Conservation (phyloP, 2,329 filamentous ascomycete species). For the Dactylellina sp. region DNA sequence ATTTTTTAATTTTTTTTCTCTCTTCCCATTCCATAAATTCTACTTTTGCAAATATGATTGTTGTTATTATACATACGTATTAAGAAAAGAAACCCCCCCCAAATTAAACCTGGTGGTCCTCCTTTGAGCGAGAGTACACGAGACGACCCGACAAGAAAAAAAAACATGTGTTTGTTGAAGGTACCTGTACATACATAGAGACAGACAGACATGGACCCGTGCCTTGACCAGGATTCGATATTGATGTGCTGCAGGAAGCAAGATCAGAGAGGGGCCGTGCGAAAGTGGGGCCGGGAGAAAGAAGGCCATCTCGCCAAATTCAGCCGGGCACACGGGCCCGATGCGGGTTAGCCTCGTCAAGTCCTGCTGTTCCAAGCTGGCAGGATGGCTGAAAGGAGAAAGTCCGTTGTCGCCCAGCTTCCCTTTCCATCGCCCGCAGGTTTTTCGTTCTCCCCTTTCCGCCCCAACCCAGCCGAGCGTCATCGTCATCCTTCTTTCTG, state of each 20-base stretch:
- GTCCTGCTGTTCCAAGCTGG: conserved; percentile 18
- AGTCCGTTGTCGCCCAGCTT: conserved; percentile 16
- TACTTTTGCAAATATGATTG: no score
- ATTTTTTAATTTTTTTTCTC: no score
- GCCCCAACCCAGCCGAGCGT: conserved; percentile 1
- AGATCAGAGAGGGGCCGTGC: background rate
- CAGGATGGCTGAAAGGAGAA: conserved; percentile 9
- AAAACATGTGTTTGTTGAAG: no score
- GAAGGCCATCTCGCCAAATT: conserved; percentile 29
- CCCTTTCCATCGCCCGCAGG: conserved; percentile 21
- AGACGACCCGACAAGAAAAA: background rate
- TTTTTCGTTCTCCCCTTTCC: conserved; percentile 26
- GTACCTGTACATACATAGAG: conserved; percentile 2
- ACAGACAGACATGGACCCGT: no score
- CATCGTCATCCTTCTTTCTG: background rate
- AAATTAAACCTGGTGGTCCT: background rate
- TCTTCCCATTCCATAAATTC: no score
- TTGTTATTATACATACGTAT: no score
- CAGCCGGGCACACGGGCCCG: conserved; percentile 6
- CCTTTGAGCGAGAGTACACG: background rate
- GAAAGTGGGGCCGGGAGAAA: conserved; percentile 21
- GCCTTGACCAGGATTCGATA: no score
- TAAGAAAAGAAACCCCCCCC: no score
- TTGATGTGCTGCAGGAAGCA: no score
- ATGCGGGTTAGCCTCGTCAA: conserved; percentile 27